Evolutionary conservation across 208 protist genomes (phyloP).

Genomic region (Acanthamoeba pearcei): DNA sequence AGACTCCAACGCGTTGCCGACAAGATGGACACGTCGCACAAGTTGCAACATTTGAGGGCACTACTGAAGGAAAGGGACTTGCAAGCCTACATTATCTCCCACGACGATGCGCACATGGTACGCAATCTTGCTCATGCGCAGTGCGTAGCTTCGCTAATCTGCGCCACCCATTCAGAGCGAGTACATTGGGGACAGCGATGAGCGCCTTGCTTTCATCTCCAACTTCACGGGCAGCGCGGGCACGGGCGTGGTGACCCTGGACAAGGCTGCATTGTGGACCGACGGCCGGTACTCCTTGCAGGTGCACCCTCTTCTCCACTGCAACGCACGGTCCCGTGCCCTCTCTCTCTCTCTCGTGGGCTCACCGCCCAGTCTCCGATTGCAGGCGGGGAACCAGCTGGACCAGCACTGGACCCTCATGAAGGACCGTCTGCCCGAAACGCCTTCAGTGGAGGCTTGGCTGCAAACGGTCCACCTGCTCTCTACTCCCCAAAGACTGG

Average conservation of each 20-base stretch:
- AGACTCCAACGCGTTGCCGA: not conserved
- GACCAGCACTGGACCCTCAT: conserved; percentile 83
- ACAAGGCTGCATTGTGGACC: conserved; percentile 95
- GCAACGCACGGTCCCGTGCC: not conserved
- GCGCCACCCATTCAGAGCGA: conserved; percentile 86
- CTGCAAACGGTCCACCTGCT: not conserved
- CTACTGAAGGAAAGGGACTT: conserved; percentile 90
- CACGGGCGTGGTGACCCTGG: conserved; percentile 85
- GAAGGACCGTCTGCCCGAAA: conserved; percentile 81
- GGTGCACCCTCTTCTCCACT: conserved; percentile 82
- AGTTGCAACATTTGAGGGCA: conserved; percentile 86
- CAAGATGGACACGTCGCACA: conserved; percentile 31
- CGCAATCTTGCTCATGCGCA: not conserved
- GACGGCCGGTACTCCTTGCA: conserved; percentile 98
- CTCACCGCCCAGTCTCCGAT: not conserved
- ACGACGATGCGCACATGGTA: conserved; percentile 95
- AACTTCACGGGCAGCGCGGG: conserved; percentile 97
- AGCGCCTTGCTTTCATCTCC: conserved; percentile 95
- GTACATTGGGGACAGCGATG: conserved; percentile 94
- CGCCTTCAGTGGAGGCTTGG: conserved; percentile 78
- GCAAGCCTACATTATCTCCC: conserved; percentile 93
- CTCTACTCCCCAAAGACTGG: not conserved
- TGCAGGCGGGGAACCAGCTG: conserved; percentile 56
- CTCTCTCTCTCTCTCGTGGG: not conserved
- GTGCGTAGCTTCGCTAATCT: not conserved